Evolutionary conservation across 2,329 filamentous ascomycete genomes (phyloP).

Genomic region (Sphaerulina musiva): DNA sequence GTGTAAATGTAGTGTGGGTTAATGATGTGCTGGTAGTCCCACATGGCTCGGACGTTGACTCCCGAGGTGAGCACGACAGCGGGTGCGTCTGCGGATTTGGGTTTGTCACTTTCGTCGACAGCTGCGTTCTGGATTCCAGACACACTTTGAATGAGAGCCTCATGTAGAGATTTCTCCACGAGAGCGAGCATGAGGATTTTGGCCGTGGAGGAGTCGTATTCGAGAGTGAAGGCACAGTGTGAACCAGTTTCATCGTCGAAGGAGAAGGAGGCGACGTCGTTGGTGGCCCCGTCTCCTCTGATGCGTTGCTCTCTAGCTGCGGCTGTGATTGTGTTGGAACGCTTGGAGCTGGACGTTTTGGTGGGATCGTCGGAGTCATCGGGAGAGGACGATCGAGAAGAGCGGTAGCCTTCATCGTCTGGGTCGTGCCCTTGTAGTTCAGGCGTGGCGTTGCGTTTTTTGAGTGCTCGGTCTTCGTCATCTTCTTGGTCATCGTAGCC

Average conservation of each 20-base stretch:
- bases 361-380: slow-evolving; percentile 29
- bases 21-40: slow-evolving; percentile 76
- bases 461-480: slow-evolving; percentile 75
- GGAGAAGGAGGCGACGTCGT: slow-evolving; percentile 66
- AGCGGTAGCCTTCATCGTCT: slow-evolving; percentile 50
- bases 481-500: slow-evolving; percentile 90
- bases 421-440: slow-evolving; percentile 47
- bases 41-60: slow-evolving; percentile 85
- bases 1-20: slow-evolving; percentile 81
- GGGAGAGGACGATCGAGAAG: slow-evolving; percentile 35
- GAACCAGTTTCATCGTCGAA: slow-evolving; percentile 69
- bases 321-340: slow-evolving; percentile 38
- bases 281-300: slow-evolving; percentile 49
- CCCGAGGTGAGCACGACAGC: slow-evolving; percentile 66
- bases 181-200: slow-evolving; percentile 92
- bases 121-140: slow-evolving; percentile 67
- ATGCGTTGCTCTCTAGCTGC: slow-evolving; percentile 57
- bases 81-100: slow-evolving; percentile 37
- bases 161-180: slow-evolving; percentile 71
- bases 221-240: slow-evolving; percentile 74
- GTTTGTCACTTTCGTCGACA: slow-evolving; percentile 53
- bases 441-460: slow-evolving; percentile 34
- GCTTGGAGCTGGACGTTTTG: not conserved
- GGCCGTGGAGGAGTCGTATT: slow-evolving; percentile 70
- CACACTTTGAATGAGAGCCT: slow-evolving; percentile 81